Evolutionary conservation across 805 yeast genomes (phyloP), one percentile per base, ranked within the genome.

Genomic region (Candida nemodendra): DNA sequence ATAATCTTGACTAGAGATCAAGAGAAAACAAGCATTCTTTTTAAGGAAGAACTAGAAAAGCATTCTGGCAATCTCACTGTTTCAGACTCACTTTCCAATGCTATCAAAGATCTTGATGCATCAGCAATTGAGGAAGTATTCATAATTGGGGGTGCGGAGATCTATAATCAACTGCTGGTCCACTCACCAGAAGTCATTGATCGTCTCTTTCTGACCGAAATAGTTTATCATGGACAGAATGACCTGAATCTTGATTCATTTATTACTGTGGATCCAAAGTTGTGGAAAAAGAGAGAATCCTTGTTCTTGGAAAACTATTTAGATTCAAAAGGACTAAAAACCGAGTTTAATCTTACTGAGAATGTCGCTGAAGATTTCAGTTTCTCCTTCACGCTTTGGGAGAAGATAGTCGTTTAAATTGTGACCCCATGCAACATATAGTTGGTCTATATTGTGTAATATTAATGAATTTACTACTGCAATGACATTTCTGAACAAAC

Each of bases 111-210:
- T 9, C 44, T 74, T n/a, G 47, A 55, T 9, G 19, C 44, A 31
- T 45, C 52, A 4, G 45, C 53, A 2, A 56, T 82, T 15, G 84
- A 78, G 34, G 75, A 76, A 32, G 70, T 93, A 1, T 93, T 80
- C 54, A 73, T 93, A 18, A 91, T 93, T 45, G 99, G 99, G 3
- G 99, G 99, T 1, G 93, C 90, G 0, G 90, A 90, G 56, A 68
- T 93, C 7, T 93, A 93, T 64, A 72, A 76, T 35, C 69, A 77
- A 27, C 53, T 80, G 11, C 36, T 60, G 26, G 11, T 14, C 5
- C 39, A 37, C 9, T 41, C 41, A 7, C 37, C 51, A 1, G 48
- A 64, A 4, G 37, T 65, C 9, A 78, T 81, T 1, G 74, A 74
- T 31, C 70, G 78, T 19, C 61, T 87, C 34, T 69, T 86, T 18